Base-by-base conservation (phyloP, 139 green algal genomes). In the Coccomyxa sp. region DNA sequence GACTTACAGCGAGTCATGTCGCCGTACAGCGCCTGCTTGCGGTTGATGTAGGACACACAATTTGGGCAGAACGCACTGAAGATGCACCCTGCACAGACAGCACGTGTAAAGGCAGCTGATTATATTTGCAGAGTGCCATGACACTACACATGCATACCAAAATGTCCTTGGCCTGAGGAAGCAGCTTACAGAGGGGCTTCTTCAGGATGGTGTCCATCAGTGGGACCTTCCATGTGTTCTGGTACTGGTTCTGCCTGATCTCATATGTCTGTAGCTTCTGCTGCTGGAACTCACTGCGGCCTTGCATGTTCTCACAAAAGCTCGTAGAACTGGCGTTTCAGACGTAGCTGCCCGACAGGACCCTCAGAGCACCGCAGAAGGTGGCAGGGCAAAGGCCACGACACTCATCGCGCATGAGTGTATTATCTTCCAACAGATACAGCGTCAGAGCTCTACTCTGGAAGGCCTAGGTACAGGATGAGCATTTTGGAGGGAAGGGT, bases 21-120 rank as follows among this genome's bases (percentile, higher is more conserved):
- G 16, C 87, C 85, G 68, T 92, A 84, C 35, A 96, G 83, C 1
- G 81, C 84, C 58, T 91, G 86, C 85, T 95, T 94, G 33, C 92
- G 84, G 9, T 93, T 79, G 27, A 82, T 31, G 78, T 90, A 96
- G 0, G 76, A 88, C 0, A 90, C 88, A 75, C 91, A 95, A 12
- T 81, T 87, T 36, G 78, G 12, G 81, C 92, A 82, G 54, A 35
- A 73, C 2, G 70, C 54, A 40, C 33, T 29, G 8, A 78, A 36
- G 16, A 70, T n/a, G 34, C 78, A 82, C n/a, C 39, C 54, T 82
- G 54, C 70, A 68, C 7, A 24, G 29, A 72, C 18, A 27, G 38
- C 50, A 8, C 18, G 10, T 34, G 9, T 40, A 33, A 58, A 39
- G 3, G 14, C 38, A 18, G 7, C 38, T 6, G 71, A 68, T 64